Evolutionary conservation across 768 basidiomycete species (phyloP).

Genomic region (Suillus alpinus): DNA sequence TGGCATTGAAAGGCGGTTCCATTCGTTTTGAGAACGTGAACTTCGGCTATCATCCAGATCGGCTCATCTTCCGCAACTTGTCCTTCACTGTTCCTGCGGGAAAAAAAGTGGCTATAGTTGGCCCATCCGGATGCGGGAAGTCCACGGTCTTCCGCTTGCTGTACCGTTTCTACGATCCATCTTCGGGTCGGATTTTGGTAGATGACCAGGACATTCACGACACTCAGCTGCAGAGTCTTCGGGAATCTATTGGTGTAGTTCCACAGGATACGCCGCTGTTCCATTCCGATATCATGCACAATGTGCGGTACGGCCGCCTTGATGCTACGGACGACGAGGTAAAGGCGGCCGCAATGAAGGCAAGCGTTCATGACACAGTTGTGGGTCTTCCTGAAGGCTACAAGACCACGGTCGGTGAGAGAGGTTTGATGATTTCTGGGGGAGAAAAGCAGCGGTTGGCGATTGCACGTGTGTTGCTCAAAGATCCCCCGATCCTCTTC

Average conservation of each 20-base stretch:
- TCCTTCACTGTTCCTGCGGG: conserved; percentile 93
- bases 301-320: conserved; percentile 88
- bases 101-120: conserved; percentile 95
- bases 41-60: conserved; percentile 89
- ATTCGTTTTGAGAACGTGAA: conserved; percentile 91
- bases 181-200: conserved; percentile 74
- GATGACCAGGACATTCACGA: conserved; percentile 85
- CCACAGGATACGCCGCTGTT: conserved; percentile 98
- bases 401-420: conserved; percentile 87
- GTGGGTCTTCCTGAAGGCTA: conserved; percentile 83
- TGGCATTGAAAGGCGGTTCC: conserved; percentile 73
- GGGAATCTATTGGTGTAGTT: conserved; percentile 84
- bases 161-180: conserved; percentile 91
- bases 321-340: conserved; percentile 91
- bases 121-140: conserved; percentile 96
- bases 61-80: conserved; percentile 86
- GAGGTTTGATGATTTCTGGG: conserved; percentile 97
- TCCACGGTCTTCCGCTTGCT: conserved; percentile 93
- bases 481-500: conserved; percentile 94
- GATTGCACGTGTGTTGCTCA: conserved; percentile 87
- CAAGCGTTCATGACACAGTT: conserved; percentile 84
- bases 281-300: conserved; percentile 93
- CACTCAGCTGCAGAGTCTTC: conserved; percentile 68
- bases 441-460: conserved; percentile 98
- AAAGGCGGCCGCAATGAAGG: conserved; percentile 74